Percentiles rank a stretch among this genome's conserved stretches.
phyloP scores from a whole-genome alignment of 106 monocot species.

The Amphibolis antarctica region DNA sequence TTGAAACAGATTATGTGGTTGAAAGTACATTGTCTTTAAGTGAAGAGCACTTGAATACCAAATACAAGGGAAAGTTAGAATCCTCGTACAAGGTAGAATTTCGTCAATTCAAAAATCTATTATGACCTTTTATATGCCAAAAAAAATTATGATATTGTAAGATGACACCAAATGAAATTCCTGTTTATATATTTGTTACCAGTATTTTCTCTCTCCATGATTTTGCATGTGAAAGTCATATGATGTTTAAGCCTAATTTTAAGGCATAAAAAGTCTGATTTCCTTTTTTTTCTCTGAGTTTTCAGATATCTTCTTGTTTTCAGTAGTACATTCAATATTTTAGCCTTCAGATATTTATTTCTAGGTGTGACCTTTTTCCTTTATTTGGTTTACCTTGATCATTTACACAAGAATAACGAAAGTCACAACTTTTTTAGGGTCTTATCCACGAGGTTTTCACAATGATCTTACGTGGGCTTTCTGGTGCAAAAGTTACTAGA shows the following conservation, averaged over 20 bases:
- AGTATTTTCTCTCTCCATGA: background rate
- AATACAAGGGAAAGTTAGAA: conserved; percentile 83
- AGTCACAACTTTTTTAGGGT: conserved; percentile 30
- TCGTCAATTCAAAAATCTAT: no score
- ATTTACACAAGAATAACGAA: background rate
- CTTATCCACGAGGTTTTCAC: conserved; percentile 92
- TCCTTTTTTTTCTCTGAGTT: no score
- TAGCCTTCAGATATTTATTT: background rate
- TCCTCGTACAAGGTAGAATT: conserved; percentile 62
- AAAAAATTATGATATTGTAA: background rate
- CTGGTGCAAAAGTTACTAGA: conserved; percentile 91
- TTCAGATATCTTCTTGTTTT: no score
- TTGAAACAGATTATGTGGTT: conserved; percentile 83
- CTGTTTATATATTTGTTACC: background rate
- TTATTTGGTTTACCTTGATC: background rate
- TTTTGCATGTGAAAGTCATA: background rate
- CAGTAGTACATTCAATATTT: no score
- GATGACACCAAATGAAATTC: background rate
- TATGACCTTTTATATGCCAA: no score
- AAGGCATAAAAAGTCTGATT: no score
- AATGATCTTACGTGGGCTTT: conserved; percentile 63
- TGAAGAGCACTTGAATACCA: conserved; percentile 62
- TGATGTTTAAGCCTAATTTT: no score
- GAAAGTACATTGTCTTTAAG: conserved; percentile 52
- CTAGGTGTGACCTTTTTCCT: background rate